phyloP scores from a whole-genome alignment of 768 basidiomycete species.

The Lactifluus hygrophoroides region DNA sequence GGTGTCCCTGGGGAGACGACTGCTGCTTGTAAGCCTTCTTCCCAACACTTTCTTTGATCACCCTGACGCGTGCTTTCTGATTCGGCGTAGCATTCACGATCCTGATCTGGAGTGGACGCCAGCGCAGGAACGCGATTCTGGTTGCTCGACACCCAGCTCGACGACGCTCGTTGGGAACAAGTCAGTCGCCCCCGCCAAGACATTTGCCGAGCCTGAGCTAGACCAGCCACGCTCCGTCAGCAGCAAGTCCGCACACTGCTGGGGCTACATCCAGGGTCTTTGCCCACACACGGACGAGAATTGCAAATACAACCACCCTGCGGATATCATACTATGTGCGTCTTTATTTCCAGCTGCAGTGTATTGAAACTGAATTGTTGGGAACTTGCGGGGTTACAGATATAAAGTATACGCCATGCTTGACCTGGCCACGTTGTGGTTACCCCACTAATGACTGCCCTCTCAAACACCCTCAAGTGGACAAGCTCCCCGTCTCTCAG shows the following conservation, averaged over 20 bases:
- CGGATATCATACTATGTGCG: background rate
- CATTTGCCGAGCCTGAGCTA: background rate
- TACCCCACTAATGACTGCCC: background rate
- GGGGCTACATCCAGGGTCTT: slow-evolving; percentile 6
- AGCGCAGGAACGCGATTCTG: background rate
- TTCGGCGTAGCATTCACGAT: slow-evolving; percentile 7
- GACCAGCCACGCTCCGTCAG: background rate
- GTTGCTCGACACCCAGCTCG: slow-evolving; percentile 9
- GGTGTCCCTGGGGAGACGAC: slow-evolving; percentile 11
- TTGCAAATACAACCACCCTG: slow-evolving; percentile 2
- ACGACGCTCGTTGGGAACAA: background rate
- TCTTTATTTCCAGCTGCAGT: background rate
- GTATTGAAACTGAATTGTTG: background rate
- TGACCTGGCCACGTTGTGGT: slow-evolving; percentile 9
- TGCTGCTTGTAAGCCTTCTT: slow-evolving; percentile 6
- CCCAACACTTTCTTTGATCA: too few relatives aligned
- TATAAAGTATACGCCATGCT: slow-evolving; percentile 8
- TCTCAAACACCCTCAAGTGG: slow-evolving; percentile 9
- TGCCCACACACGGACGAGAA: background rate
- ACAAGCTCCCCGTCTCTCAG: background rate
- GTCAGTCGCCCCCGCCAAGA: background rate
- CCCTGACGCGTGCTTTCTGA: background rate
- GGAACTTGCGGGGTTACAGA: background rate
- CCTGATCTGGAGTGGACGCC: slow-evolving; percentile 2
- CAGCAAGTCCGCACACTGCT: slow-evolving; percentile 11